Percentiles rank a stretch among this genome's conserved stretches.
phyloP scores from a whole-genome alignment of 768 basidiomycete genomes.

The Lactarius hengduanensis region DNA sequence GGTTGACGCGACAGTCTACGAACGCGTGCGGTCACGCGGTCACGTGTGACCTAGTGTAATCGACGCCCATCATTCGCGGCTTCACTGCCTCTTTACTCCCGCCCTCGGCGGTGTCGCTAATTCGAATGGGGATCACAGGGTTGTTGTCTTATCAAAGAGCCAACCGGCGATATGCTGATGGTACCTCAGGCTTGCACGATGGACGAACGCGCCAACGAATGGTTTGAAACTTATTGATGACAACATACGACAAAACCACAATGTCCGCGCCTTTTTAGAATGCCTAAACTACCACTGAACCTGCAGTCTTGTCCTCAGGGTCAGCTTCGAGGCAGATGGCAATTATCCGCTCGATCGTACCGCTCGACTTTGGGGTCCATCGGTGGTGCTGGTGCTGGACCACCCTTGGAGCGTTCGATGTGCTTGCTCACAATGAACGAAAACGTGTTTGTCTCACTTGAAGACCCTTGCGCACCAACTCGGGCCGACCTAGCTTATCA shows the following conservation, averaged over 20 bases:
- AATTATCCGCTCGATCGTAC: constrained; percentile 67
- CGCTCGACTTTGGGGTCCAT: constrained; percentile 66
- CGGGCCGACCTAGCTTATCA: constrained; percentile 58
- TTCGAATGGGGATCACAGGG: constrained; percentile 30
- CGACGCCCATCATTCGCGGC: neutral
- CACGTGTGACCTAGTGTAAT: constrained; percentile 1
- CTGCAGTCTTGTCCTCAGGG: constrained; percentile 46
- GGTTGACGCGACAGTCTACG: neutral
- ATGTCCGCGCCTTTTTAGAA: constrained; percentile 42
- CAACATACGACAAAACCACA: constrained; percentile 70
- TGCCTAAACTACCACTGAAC: constrained; percentile 21
- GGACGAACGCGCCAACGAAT: constrained; percentile 77
- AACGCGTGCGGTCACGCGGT: constrained; percentile 12
- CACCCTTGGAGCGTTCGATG: constrained; percentile 65
- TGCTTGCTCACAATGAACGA: constrained; percentile 76
- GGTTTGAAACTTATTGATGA: constrained; percentile 67
- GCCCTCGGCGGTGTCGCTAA: neutral
- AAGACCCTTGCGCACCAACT: constrained; percentile 71
- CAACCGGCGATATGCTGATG: neutral
- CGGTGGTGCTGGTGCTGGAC: constrained; percentile 47
- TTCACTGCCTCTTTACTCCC: neutral
- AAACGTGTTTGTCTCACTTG: constrained; percentile 75
- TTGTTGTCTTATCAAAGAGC: constrained; percentile 3
- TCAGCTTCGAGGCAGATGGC: constrained; percentile 60
- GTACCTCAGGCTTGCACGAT: constrained; percentile 61